Conservation (phyloP, 257 asterid genomes). For the Vinca minor region DNA sequence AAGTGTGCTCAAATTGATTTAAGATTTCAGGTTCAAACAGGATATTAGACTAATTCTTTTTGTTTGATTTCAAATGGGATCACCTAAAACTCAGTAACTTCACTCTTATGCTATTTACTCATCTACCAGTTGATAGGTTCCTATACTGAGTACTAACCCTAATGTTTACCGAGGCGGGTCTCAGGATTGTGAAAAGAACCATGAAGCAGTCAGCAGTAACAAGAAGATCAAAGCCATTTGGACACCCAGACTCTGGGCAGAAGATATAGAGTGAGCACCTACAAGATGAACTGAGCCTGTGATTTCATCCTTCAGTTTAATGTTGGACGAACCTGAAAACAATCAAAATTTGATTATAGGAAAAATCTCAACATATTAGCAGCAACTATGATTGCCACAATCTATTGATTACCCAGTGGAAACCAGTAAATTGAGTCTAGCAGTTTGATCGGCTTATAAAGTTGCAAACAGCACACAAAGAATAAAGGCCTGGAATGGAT, state of each 20-base stretch:
- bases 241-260: constrained; percentile 25
- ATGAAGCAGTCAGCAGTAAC: constrained; percentile 40
- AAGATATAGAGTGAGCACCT: constrained; percentile 74
- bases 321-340: constrained; percentile 79
- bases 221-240: constrained; percentile 27
- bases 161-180: constrained; percentile 22
- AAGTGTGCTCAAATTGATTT: not conserved
- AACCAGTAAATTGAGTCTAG: not conserved
- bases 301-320: constrained; percentile 82
- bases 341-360: not conserved
- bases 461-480: not conserved
- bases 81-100: not conserved
- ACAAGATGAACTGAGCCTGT: constrained; percentile 99
- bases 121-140: not conserved
- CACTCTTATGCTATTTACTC: not conserved
- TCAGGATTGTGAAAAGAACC: constrained; percentile 23
- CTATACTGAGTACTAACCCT: not conserved
- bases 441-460: not conserved
- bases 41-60: not conserved
- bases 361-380: not conserved
- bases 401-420: not conserved
- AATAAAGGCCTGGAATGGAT: not conserved
- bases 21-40: not conserved
- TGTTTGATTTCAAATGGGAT: not conserved
- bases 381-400: not conserved